Evolutionary conservation across 164 flowering plant genomes (phyloP), one percentile per base, ranked within the genome.

Genomic region (Sextonia rubra): DNA sequence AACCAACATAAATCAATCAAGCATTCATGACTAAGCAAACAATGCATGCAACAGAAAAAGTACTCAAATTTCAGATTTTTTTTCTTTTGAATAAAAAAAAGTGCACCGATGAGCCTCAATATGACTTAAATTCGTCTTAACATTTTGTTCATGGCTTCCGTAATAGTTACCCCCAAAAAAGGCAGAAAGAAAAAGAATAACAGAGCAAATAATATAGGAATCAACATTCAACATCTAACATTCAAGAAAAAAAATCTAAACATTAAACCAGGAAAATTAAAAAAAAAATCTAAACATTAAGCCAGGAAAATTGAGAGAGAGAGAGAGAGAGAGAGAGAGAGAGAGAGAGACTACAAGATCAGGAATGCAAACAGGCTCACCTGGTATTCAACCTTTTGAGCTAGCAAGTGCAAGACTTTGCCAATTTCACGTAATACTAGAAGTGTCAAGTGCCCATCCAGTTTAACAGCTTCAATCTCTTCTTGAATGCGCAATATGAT

Each of bases 381-480:
- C 97, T 95, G 99, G 80, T 84, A 91, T 80, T 95, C 99, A 81
- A 93, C 92, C 79, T 92, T 87, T 83, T 93, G 79, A 17, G 96
- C 93, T 61, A 95, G 84, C 32, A 89, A 85, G 69, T 81, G 83
- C 77, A 95, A 78, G 70, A 84, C 93, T 84, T 93, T 95, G 78
- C 86, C 82, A 79, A 91, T 90, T 81, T 86, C 92, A 61, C 83
- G 94, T 83, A 93, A 78, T 60, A 93, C 98, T 73, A 90, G 90
- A 75, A 95, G 93, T 64, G 97, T 95, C 84, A 95, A 83, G 69
- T 82, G 94, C 4, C 86, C 97, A 81, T 93, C 92, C 65, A 83
- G 72, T 74, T 91, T 91, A 71, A 95, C 98, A 73, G 94, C 91
- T 86, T 93, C 96, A 75, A 95, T 86, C 83, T 95, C 99, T 80